Base-by-base conservation (phyloP, 2,329 filamentous ascomycete species). In the Leptosphaerulina australis region DNA sequence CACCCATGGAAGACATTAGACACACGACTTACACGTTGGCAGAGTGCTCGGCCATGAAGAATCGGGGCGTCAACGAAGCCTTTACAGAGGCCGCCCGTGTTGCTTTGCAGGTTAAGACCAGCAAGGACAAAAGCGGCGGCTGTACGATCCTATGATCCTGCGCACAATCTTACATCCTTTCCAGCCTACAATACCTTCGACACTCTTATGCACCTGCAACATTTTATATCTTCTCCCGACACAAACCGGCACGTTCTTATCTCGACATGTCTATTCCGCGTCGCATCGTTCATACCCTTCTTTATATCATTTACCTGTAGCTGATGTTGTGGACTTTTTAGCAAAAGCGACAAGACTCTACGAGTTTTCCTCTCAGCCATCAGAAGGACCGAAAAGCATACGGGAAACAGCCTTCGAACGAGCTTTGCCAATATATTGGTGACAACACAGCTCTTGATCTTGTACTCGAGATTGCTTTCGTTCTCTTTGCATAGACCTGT, bases 41-140 rank as follows among this genome's bases (percentile, higher is more conserved):
- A 87, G 94, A 99, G 81, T 99, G 94, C 80, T 97, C 94, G 28
- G 94, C 94, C 49, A 97, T 97, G 86, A 88, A 92, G 77, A 99
- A 99, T 76, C 85, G 94, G 40, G 94, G 94, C 54, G 95, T 99
- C 69, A 97, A 97, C 75, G 94, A 99, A 76, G 94, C 94, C 33
- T 99, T 99, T 69, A 97, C 94, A 30, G 94, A 99, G 79, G 94
- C 94, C 30, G 93, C 94, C 18, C 88, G 95, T 67, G 94, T 99
- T 26, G 94, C 94, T 11, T 80, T 99, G 22, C 74, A 76, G 50
- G 78, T 81, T 60, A 81, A 81, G 72, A 77, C 73, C 44, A 72
- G 70, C 56, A 79, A 77, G 61, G 77, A 80, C 64, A 77, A 77
- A 61, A 69, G 73, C 39, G 65, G 64, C 55, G 69, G 71, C 37